Conservation (phyloP, 1,284 basidiomycete genomes). For the Trichosporon sp. region DNA sequence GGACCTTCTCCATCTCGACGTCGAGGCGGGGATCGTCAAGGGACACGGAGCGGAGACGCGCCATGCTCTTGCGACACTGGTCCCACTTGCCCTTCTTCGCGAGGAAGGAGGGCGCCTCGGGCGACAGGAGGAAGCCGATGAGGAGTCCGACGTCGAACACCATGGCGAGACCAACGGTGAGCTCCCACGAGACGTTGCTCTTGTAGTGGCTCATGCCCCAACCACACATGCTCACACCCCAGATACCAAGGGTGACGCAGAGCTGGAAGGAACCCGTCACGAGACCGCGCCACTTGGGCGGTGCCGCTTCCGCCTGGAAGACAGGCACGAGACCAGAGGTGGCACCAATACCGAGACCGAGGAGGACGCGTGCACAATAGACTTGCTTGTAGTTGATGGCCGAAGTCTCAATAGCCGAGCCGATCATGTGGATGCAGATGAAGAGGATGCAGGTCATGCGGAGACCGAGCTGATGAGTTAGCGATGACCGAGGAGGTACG, state of each 20-base stretch:
- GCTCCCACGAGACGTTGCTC: constrained; percentile 35
- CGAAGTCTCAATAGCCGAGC: constrained; percentile 54
- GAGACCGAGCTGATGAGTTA: constrained; percentile 45
- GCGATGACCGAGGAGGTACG: neutral
- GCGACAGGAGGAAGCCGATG: constrained; percentile 55
- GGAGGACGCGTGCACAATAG: constrained; percentile 54
- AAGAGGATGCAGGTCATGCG: constrained; percentile 52
- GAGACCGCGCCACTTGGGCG: constrained; percentile 46
- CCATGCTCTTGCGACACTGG: constrained; percentile 53
- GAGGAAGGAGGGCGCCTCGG: constrained; percentile 58
- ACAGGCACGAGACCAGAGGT: constrained; percentile 57
- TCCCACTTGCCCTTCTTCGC: constrained; percentile 55
- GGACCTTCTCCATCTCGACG: constrained; percentile 54
- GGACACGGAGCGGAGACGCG: constrained; percentile 54
- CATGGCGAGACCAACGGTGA: constrained; percentile 42
- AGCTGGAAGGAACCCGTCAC: constrained; percentile 58
- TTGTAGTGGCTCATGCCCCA: constrained; percentile 53
- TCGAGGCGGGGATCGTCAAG: constrained; percentile 50
- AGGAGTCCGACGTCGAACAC: constrained; percentile 52
- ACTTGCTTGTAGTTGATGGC: constrained; percentile 47
- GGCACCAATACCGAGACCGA: constrained; percentile 56
- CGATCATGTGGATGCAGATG: constrained; percentile 54
- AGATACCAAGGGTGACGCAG: constrained; percentile 57
- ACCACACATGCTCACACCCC: constrained; percentile 56
- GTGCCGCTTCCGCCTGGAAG: constrained; percentile 57